Evolutionary conservation across 2,329 filamentous ascomycete genomes (phyloP).

Genomic region (Arthroderma sp.): DNA sequence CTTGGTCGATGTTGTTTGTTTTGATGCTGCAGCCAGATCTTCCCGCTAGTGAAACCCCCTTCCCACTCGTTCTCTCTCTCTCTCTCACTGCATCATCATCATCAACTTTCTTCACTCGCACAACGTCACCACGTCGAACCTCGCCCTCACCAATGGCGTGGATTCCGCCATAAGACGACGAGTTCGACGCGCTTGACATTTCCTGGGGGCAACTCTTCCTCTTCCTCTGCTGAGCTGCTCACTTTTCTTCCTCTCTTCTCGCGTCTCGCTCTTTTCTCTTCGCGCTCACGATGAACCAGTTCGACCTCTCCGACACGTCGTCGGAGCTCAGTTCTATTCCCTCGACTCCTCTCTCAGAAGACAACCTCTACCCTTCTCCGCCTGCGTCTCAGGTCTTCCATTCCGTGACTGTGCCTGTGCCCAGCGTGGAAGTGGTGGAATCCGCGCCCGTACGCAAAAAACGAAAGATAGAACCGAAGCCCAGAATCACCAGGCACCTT

Average conservation of each 20-base stretch:
- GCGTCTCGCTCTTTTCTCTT: background rate
- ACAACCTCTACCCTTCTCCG: slow-evolving; percentile 31
- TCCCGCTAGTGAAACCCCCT: background rate
- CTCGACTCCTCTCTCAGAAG: slow-evolving; percentile 29
- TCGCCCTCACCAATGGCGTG: background rate
- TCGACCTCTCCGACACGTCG: slow-evolving; percentile 17
- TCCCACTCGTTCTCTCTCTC: background rate
- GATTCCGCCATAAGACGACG: background rate
- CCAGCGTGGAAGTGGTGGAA: slow-evolving; percentile 27
- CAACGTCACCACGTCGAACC: background rate
- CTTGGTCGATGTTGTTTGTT: slow-evolving; percentile 1
- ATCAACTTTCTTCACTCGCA: background rate
- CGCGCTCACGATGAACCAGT: background rate
- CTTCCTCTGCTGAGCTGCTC: background rate
- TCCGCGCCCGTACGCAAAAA: slow-evolving; percentile 64
- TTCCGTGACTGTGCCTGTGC: slow-evolving; percentile 18
- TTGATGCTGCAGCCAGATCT: background rate
- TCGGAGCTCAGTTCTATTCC: slow-evolving; percentile 33
- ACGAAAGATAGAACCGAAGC: slow-evolving; percentile 48
- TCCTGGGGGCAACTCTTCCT: background rate
- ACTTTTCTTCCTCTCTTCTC: background rate
- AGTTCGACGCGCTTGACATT: background rate
- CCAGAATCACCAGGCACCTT: slow-evolving; percentile 70
- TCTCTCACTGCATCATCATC: background rate
- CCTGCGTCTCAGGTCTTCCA: slow-evolving; percentile 31